These are phyloP conservation scores for Ascomycota sp. DNA, from an alignment of 2,329 filamentous ascomycete genomes.

Conservation along the genomic window DNA sequence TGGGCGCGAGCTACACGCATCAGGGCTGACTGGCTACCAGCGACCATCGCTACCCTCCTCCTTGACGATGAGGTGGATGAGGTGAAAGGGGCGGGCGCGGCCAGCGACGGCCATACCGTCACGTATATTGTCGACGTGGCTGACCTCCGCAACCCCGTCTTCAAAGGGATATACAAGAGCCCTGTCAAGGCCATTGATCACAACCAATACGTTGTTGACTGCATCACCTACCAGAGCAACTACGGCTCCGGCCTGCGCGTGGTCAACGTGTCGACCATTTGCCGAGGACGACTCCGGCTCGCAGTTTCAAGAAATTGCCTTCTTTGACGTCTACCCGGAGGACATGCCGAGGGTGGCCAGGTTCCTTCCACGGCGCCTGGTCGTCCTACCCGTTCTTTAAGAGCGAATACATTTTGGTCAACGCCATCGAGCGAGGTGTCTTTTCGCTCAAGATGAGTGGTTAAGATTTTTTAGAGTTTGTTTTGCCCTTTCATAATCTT, in stretches of 20 bases:
- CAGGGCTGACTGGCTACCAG: constrained; percentile 30
- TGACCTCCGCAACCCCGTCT: constrained; percentile 14
- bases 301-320: constrained; percentile 18
- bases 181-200: constrained; percentile 20
- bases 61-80: constrained; percentile 31
- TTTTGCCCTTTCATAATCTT: too few species aligned
- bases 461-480: neutral
- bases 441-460: constrained; percentile 16
- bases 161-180: constrained; percentile 19
- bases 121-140: constrained; percentile 27
- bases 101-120: constrained; percentile 15
- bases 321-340: constrained; percentile 25
- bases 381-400: constrained; percentile 24
- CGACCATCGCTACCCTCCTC: constrained; percentile 18
- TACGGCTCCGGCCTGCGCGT: constrained; percentile 24
- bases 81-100: constrained; percentile 16
- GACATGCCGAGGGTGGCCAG: constrained; percentile 23
- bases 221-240: constrained; percentile 23
- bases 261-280: constrained; percentile 13
- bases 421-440: constrained; percentile 26
- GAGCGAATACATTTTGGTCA: constrained; percentile 23
- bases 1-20: constrained; percentile 32
- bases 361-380: constrained; percentile 23
- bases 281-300: constrained; percentile 16
- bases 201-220: constrained; percentile 23